phyloP scores from a whole-genome alignment of 768 basidiomycete species.

The Rhodotorula paludigena region DNA sequence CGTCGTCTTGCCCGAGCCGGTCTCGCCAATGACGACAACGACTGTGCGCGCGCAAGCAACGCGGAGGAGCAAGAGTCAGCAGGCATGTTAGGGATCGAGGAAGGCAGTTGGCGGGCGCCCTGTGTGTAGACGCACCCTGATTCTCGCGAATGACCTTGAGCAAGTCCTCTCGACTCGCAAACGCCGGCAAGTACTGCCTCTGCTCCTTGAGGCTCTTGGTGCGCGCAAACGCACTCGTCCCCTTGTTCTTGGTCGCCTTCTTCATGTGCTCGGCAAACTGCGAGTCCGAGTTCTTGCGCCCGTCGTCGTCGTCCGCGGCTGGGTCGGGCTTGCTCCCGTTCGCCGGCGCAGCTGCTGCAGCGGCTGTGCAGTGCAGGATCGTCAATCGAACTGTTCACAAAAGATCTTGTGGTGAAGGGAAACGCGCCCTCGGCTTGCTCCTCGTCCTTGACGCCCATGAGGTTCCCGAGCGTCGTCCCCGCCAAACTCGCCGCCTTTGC shows the following conservation, averaged over 20 bases:
- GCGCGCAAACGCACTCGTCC: constrained; percentile 21
- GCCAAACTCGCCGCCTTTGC: constrained; percentile 88
- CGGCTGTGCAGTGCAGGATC: neutral
- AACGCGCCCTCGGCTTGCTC: constrained; percentile 29
- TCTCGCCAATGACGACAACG: constrained; percentile 93
- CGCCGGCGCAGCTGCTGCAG: neutral
- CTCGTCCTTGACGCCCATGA: constrained; percentile 94
- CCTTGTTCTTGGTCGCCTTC: constrained; percentile 31
- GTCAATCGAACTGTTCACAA: constrained; percentile 31
- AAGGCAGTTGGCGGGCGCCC: too few species aligned
- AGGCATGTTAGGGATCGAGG: neutral
- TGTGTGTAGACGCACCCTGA: constrained; percentile 72
- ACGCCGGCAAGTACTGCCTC: constrained; percentile 92
- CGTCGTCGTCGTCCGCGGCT: constrained; percentile 34
- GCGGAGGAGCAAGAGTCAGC: neutral
- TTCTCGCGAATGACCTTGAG: constrained; percentile 85
- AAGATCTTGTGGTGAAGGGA: constrained; percentile 48
- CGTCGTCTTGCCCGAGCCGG: constrained; percentile 98
- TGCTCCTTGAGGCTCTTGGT: constrained; percentile 85
- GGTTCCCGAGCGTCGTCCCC: constrained; percentile 90
- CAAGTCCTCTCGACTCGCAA: constrained; percentile 90
- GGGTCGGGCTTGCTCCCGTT: neutral
- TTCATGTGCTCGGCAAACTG: constrained; percentile 96
- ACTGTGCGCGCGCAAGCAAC: constrained; percentile 54
- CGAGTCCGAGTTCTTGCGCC: constrained; percentile 80